Evolutionary conservation across 2,329 filamentous ascomycete genomes (phyloP).

Genomic region (Microdochium paspali): DNA sequence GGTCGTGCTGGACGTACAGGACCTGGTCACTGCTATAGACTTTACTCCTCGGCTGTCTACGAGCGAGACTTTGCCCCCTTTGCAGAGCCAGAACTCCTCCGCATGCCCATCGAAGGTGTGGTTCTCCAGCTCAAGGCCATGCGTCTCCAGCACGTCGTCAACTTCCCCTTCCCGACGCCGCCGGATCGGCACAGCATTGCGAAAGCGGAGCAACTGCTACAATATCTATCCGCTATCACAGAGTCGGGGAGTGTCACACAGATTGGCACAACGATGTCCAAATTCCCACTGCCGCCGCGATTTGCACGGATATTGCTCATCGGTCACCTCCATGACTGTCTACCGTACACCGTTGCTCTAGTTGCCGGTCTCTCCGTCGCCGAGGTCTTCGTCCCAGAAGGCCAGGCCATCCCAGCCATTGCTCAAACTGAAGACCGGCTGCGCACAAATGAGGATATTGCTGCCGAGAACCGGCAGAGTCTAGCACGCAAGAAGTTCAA

Average conservation of each 20-base stretch:
- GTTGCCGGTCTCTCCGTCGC: conserved; percentile 83
- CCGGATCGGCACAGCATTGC: conserved; percentile 68
- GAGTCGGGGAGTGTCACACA: conserved; percentile 65
- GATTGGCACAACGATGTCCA: conserved; percentile 71
- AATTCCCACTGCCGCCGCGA: conserved; percentile 83
- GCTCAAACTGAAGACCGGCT: conserved; percentile 29
- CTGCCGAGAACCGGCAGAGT: conserved; percentile 62
- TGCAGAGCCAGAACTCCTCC: conserved; percentile 76
- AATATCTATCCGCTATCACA: conserved; percentile 74
- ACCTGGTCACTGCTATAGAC: conserved; percentile 86
- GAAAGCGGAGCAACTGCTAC: conserved; percentile 78
- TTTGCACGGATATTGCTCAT: conserved; percentile 89
- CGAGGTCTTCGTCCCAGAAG: conserved; percentile 79
- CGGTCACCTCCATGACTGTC: conserved; percentile 71
- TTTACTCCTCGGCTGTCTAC: conserved; percentile 92
- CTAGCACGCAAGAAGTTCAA: conserved; percentile 53
- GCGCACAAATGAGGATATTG: conserved; percentile 57
- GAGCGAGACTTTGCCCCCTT: conserved; percentile 83
- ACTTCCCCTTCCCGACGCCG: conserved; percentile 92
- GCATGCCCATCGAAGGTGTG: conserved; percentile 86
- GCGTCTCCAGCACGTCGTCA: conserved; percentile 80
- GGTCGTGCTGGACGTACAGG: conserved; percentile 94
- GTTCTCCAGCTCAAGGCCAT: conserved; percentile 93
- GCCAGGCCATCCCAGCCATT: conserved; percentile 57
- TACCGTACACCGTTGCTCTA: conserved; percentile 78